phyloP scores from a whole-genome alignment of 176 grass and related monocot genomes.

The Oryza meyeriana region DNA sequence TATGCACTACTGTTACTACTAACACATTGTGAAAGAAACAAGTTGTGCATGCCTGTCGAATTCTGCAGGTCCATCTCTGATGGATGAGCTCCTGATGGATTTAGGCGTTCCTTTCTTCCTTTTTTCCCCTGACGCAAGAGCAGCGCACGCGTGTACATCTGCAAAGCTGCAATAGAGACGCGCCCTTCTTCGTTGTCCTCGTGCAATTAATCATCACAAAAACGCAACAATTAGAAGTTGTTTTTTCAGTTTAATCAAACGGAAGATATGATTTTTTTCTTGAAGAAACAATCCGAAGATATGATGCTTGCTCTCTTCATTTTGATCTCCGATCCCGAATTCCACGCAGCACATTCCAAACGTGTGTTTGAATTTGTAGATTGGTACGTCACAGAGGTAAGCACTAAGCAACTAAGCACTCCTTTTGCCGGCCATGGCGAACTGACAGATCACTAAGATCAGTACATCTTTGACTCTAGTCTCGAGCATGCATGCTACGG shows the following conservation, averaged over 20 bases:
- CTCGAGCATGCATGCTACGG: neutral
- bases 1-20: neutral
- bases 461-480: neutral
- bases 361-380: neutral
- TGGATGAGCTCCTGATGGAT: neutral
- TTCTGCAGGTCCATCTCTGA: neutral
- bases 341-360: neutral
- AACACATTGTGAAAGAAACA: neutral
- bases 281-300: neutral
- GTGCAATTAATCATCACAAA: neutral
- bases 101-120: neutral
- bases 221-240: neutral
- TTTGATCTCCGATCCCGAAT: neutral
- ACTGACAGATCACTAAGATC: neutral
- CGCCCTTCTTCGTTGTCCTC: neutral
- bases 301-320: neutral
- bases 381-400: neutral
- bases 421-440: neutral
- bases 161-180: neutral
- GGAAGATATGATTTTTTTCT: neutral
- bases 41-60: neutral
- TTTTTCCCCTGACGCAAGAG: neutral
- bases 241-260: neutral
- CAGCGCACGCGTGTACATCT: neutral
- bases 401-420: neutral